These are phyloP conservation scores for Sequoiadendron giganteum DNA, from an alignment of 75 land plant genomes.

Conservation along the genomic window DNA sequence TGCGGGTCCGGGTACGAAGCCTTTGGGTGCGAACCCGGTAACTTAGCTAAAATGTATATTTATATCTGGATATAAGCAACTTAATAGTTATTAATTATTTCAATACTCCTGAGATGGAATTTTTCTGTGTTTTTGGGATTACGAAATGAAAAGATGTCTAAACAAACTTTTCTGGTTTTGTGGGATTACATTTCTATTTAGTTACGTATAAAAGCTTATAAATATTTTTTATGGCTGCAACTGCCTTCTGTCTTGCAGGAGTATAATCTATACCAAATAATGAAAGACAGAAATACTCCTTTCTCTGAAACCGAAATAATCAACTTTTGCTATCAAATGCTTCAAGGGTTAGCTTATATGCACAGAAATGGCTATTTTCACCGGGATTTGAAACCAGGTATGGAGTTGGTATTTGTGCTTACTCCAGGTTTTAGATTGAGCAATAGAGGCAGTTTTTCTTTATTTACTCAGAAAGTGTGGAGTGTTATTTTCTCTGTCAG, in stretches of 20 bases:
- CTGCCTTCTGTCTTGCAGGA: conserved; percentile 38
- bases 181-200: background rate
- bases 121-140: background rate
- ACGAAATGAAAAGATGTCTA: background rate
- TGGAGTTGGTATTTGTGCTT: background rate
- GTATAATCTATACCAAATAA: conserved; percentile 71
- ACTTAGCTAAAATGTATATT: background rate
- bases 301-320: conserved; percentile 65
- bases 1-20: too few species aligned
- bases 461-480: too few species aligned
- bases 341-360: conserved; percentile 80
- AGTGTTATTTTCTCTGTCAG: background rate
- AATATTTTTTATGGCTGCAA: background rate
- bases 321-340: conserved; percentile 62
- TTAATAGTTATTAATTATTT: background rate
- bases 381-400: conserved; percentile 94
- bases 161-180: background rate
- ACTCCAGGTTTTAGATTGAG: background rate
- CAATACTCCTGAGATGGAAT: background rate
- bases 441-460: background rate
- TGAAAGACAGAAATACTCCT: conserved; percentile 43
- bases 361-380: conserved; percentile 81
- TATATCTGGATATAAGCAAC: background rate
- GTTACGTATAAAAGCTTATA: background rate
- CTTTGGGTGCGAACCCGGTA: too few species aligned